Conservation (phyloP, 2,329 filamentous ascomycete species). For the Didymella sp. region DNA sequence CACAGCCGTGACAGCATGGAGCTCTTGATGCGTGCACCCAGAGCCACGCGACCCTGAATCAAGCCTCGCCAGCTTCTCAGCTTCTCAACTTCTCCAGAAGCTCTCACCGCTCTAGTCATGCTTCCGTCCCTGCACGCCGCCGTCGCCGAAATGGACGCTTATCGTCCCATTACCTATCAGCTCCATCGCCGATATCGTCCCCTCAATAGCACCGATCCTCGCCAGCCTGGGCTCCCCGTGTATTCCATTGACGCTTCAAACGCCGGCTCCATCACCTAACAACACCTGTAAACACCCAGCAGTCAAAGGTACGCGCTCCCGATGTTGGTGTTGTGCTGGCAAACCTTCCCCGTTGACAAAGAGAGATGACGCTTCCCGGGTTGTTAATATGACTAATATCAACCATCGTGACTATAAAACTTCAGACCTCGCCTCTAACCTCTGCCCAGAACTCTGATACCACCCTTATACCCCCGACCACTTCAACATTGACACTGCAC, state of each 20-base stretch:
- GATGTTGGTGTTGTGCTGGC: conserved; percentile 7
- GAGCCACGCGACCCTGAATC: conserved; percentile 1
- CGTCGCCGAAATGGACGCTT: conserved; percentile 29
- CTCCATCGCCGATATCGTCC: conserved; percentile 37
- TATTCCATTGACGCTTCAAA: conserved; percentile 15
- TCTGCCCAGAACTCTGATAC: conserved; percentile 14
- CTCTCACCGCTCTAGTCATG: conserved; percentile 15
- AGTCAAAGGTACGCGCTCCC: conserved; percentile 10
- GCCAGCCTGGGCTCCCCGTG: conserved; percentile 25
- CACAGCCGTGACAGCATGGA: background rate
- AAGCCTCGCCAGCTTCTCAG: background rate
- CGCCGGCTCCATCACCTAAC: conserved; percentile 1
- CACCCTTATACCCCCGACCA: conserved; percentile 3
- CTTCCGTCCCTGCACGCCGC: conserved; percentile 3
- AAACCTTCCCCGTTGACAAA: conserved; percentile 21
- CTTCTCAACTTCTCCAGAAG: background rate
- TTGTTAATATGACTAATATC: conserved; percentile 20
- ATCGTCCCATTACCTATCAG: conserved; percentile 38
- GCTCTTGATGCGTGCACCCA: background rate
- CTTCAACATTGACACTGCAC: conserved; percentile 11
- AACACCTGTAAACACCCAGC: background rate
- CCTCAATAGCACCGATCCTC: conserved; percentile 17
- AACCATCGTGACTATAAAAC: conserved; percentile 32
- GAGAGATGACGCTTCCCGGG: conserved; percentile 15
- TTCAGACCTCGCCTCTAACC: conserved; percentile 22